Evolutionary conservation across 1,284 basidiomycete genomes (phyloP).

Genomic region (Cryptococcus sp.): DNA sequence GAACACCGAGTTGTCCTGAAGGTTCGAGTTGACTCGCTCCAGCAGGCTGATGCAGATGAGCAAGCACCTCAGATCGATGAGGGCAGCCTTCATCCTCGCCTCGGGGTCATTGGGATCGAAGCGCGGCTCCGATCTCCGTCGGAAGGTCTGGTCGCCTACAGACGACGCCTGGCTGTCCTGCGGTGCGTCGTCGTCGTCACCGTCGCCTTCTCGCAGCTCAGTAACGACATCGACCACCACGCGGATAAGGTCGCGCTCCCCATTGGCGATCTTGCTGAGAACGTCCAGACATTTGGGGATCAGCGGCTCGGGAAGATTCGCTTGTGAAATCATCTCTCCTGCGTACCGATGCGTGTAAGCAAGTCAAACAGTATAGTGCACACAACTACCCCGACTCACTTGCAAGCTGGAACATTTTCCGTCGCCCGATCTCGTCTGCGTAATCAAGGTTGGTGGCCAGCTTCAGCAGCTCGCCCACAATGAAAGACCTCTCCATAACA

Average conservation of each 20-base stretch:
- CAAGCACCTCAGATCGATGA: slow-evolving; percentile 81
- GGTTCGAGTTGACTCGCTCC: slow-evolving; percentile 85
- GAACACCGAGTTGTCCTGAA: slow-evolving; percentile 91
- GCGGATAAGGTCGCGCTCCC: slow-evolving; percentile 87
- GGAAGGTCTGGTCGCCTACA: slow-evolving; percentile 21
- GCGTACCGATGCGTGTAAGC: slow-evolving; percentile 1
- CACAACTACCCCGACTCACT: slow-evolving; percentile 58
- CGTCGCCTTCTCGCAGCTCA: slow-evolving; percentile 65
- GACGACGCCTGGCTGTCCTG: slow-evolving; percentile 23
- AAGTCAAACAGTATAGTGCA: neutral
- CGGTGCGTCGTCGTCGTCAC: slow-evolving; percentile 54
- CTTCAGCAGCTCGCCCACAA: slow-evolving; percentile 77
- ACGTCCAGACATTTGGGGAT: slow-evolving; percentile 85
- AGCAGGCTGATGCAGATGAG: slow-evolving; percentile 86
- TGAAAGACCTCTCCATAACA: slow-evolving; percentile 60
- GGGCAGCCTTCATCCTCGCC: slow-evolving; percentile 57
- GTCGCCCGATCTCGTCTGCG: slow-evolving; percentile 88
- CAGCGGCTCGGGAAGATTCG: slow-evolving; percentile 73
- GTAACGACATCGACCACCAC: slow-evolving; percentile 93
- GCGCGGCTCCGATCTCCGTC: slow-evolving; percentile 17
- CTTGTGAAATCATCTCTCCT: slow-evolving; percentile 86
- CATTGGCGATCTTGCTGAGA: slow-evolving; percentile 76
- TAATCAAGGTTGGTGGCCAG: slow-evolving; percentile 86
- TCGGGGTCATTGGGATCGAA: slow-evolving; percentile 35
- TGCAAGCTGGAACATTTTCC: slow-evolving; percentile 87